Evolutionary conservation across 805 yeast genomes (phyloP), one percentile per base, ranked within the genome.

Genomic region (Cyberlindnera samutprakarnensis): DNA sequence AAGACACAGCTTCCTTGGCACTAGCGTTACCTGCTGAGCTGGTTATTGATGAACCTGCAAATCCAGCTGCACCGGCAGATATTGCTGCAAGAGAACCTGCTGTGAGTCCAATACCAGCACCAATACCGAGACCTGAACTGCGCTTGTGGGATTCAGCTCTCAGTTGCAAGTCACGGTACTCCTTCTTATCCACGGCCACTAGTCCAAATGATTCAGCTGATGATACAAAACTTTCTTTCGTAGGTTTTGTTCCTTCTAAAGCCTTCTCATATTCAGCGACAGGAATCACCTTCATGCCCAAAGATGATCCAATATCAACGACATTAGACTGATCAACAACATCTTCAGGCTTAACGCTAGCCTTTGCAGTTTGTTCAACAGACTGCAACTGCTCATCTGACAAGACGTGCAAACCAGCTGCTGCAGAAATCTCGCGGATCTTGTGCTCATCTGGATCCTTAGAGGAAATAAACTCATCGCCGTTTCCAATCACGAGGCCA

Each of bases 181-280:
- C 38, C 6, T 25, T 23, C 5, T 25, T 7, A 9, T 35, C 17
- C 10, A 38, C 8, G 7, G 54, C 33, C 7, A 56, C 53, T 28
- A 64, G 41, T 6, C 62, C 67, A 23, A 51, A 41, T 10, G 55
- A 60, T 5, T 42, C 33, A 11, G 44, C 39, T 14, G 31, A 38
- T 2, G 25, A 18, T 8, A 31, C 19, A 12, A 47, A 14, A 11
- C 30, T 34, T 4, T 40, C 38, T 18, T 34, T 33, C 2, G 41
- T 27, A 11, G 42, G 27, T 15, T 27, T 24, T 9, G 31, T 14
- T 14, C 29, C 31, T 14, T 36, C 33, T 13, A 37, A 14, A 31
- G 57, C 30, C 3, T 23, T 24, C 7, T 42, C 42, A 23, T 43
- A 45, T 12, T 48, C 48, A 4, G 32, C 36, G 7, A 31, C 31